Conservation (phyloP, 805 yeast genomes). For the Hanseniaspora hatyaiensis region DNA sequence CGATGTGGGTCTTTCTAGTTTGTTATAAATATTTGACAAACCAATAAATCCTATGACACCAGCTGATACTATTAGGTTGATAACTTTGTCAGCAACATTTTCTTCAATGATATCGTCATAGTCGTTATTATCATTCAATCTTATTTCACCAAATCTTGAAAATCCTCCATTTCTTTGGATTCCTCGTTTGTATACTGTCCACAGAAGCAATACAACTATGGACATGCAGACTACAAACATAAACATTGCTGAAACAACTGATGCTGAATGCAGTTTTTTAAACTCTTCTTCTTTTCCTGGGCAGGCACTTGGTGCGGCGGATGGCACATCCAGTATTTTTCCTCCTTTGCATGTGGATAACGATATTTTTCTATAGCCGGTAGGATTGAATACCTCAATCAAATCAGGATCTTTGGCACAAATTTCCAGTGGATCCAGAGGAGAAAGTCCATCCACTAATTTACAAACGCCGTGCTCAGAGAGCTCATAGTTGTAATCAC, state of each 20-base stretch:
- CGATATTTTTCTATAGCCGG: slow-evolving; percentile 85
- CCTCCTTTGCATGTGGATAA: slow-evolving; percentile 82
- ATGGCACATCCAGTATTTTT: slow-evolving; percentile 44
- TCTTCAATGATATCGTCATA: slow-evolving; percentile 54
- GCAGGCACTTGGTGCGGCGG: slow-evolving; percentile 55
- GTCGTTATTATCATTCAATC: slow-evolving; percentile 64
- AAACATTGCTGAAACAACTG: slow-evolving; percentile 44
- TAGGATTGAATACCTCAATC: slow-evolving; percentile 70
- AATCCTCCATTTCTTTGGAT: slow-evolving; percentile 69
- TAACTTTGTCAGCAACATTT: slow-evolving; percentile 45
- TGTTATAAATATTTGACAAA: slow-evolving; percentile 18
- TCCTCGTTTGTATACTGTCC: slow-evolving; percentile 71
- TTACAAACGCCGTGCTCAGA: slow-evolving; percentile 74
- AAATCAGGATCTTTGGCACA: slow-evolving; percentile 45
- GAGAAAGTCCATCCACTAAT: slow-evolving; percentile 60
- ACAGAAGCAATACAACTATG: slow-evolving; percentile 41
- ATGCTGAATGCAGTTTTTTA: slow-evolving; percentile 40
- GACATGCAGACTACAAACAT: slow-evolving; percentile 49
- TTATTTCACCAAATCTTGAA: slow-evolving; percentile 69
- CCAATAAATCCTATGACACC: slow-evolving; percentile 42
- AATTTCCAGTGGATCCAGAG: slow-evolving; percentile 50
- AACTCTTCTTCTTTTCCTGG: slow-evolving; percentile 75
- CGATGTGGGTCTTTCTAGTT: slow-evolving; percentile 14
- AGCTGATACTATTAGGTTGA: slow-evolving; percentile 47
- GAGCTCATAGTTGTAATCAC: slow-evolving; percentile 74